phyloP scores from a whole-genome alignment of 2,329 filamentous ascomycete species.

The Neonectria neomacrospora region DNA sequence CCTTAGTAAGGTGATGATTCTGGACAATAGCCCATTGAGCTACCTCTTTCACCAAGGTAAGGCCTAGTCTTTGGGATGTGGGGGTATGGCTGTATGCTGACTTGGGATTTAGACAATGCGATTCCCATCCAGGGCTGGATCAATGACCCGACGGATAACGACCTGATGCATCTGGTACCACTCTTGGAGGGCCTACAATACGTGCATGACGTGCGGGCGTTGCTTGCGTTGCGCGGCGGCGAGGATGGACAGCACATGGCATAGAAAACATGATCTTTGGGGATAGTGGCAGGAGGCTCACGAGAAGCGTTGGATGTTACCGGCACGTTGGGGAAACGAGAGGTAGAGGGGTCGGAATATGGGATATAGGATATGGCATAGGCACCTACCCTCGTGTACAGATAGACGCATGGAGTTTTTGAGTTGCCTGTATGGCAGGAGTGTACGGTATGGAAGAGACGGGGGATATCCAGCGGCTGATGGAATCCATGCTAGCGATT shows the following conservation, averaged over 20 bases:
- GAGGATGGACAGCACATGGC: conserved; percentile 75
- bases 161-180: conserved; percentile 91
- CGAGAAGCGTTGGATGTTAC: conserved; percentile 13
- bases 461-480: conserved; percentile 21
- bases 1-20: conserved; percentile 96
- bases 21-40: conserved; percentile 97
- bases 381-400: conserved; percentile 33
- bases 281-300: conserved; percentile 20
- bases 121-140: conserved; percentile 99
- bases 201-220: conserved; percentile 91
- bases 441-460: conserved; percentile 26
- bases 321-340: conserved; percentile 29
- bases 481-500: conserved; percentile 32
- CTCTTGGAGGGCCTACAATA: conserved; percentile 95
- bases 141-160: conserved; percentile 96
- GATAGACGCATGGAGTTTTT: conserved; percentile 33
- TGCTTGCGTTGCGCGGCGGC: conserved; percentile 88
- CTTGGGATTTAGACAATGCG: conserved; percentile 79
- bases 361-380: conserved; percentile 25
- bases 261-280: conserved; percentile 41
- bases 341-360: conserved; percentile 26
- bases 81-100: conserved; percentile 18
- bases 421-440: conserved; percentile 27
- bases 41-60: conserved; percentile 98
- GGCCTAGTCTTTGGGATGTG: conserved; percentile 38